Base-by-base conservation (phyloP, 73 alveolate species). In the Paramecium sonneborni region DNA sequence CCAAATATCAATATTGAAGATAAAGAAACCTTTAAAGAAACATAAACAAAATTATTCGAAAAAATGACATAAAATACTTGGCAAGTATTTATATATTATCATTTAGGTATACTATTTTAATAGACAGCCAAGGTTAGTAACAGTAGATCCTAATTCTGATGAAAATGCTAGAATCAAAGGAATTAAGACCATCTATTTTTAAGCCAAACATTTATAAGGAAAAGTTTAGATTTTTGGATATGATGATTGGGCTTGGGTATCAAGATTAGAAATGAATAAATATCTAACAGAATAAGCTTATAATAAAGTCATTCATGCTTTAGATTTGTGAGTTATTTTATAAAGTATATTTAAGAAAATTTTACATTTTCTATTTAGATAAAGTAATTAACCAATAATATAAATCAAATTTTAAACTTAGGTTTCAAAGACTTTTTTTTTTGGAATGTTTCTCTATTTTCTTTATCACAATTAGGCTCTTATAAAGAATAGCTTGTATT, bases 251-350 rank as follows among this genome's bases (percentile, higher is more conserved):
- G 70, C 76, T 14, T 79, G 90, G 90, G 90, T 20, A 9, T 30
- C 90, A 5, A 38, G 90, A 14, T 46, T 79, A 12, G 90, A 79
- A 24, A 79, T 79, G 76, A 79, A 79, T 43, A 79, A 79, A 79
- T 79, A 43, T 12, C 44, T 79, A 23, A 79, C 34, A 14, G 55
- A 79, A 34, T 10, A 39, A 3, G 44, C 41, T 6, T 79, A 79
- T 23, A 39, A 79, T 5, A 2, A 46, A 24, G 72, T 79, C n/a
- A 79, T 79, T 14, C 90, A 79, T 79, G 38, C 76, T 41, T 44
- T 79, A 34, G 90, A 79, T 79, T 79, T 79, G 34, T 79, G 90
- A 79, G 44, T 34, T 70, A 34, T 34, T 32, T 74, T 37, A 14
- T 67, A 12, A 67, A 67, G 24, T 67, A 67, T 67, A 34, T 67